These are phyloP conservation scores for Lasiodiplodia sp. DNA, from an alignment of 2,329 filamentous ascomycete genomes.

Conservation along the genomic window DNA sequence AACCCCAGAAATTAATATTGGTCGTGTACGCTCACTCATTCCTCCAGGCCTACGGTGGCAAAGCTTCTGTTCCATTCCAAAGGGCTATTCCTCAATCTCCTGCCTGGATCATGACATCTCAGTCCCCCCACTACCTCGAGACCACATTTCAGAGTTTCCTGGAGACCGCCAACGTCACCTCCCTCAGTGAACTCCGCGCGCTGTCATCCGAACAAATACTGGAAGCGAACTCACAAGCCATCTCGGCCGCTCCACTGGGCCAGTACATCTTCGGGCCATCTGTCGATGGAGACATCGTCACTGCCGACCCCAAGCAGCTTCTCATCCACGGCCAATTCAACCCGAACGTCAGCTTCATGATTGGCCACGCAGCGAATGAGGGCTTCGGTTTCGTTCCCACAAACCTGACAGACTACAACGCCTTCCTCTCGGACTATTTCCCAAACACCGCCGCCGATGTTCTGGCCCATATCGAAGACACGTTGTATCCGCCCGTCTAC, in stretches of 20 bases:
- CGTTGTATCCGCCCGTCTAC: conserved; percentile 32
- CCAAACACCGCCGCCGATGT: background rate
- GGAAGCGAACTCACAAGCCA: conserved; percentile 42
- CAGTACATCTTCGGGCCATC: conserved; percentile 43
- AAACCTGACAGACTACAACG: background rate
- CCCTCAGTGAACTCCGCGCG: conserved; percentile 43
- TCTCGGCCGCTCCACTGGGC: conserved; percentile 44
- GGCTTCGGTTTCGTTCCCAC: conserved; percentile 46
- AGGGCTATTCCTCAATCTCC: conserved; percentile 49
- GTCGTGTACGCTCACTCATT: too few species aligned
- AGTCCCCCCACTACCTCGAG: conserved; percentile 40
- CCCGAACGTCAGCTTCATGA: conserved; percentile 44
- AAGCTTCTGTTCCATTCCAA: conserved; percentile 45
- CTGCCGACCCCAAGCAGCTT: conserved; percentile 40
- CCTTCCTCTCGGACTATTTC: background rate
- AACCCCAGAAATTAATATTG: too few species aligned
- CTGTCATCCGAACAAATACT: conserved; percentile 42
- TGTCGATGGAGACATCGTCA: conserved; percentile 45
- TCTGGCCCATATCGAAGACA: conserved; percentile 11
- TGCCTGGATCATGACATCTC: conserved; percentile 45
- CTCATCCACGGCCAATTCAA: conserved; percentile 47
- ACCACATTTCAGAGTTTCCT: conserved; percentile 42
- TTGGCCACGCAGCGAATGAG: conserved; percentile 55
- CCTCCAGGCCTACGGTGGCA: conserved; percentile 44
- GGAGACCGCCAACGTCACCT: conserved; percentile 42